Evolutionary conservation across 768 basidiomycete genomes (phyloP).

Genomic region (Pulveroboletus sp.): DNA sequence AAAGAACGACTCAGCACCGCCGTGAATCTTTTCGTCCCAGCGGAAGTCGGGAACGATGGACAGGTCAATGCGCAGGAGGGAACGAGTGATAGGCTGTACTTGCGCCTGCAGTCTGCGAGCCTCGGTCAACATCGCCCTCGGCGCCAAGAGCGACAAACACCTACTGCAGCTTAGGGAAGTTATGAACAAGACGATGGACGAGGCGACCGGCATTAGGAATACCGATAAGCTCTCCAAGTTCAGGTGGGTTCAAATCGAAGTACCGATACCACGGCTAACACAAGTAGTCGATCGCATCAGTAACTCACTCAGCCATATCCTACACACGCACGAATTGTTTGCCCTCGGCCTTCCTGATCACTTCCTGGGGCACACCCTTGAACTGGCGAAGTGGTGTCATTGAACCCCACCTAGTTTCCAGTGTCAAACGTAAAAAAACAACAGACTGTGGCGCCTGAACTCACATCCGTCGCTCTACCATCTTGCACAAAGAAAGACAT

Average conservation of each 20-base stretch:
- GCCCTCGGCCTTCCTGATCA: constrained; percentile 86
- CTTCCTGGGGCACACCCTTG: constrained; percentile 81
- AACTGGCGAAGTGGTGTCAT: constrained; percentile 98
- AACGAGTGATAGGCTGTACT: constrained; percentile 94
- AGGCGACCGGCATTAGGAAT: constrained; percentile 89
- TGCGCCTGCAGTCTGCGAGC: constrained; percentile 76
- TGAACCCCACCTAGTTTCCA: constrained; percentile 75
- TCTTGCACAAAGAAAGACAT: constrained; percentile 91
- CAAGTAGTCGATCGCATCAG: not conserved
- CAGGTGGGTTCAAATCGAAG: constrained; percentile 86
- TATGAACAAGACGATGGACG: constrained; percentile 90
- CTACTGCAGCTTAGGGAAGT: constrained; percentile 90
- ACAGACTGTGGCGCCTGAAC: constrained; percentile 17
- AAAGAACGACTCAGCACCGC: constrained; percentile 82
- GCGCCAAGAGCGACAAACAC: constrained; percentile 20
- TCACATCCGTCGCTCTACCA: constrained; percentile 84
- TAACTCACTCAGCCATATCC: not conserved
- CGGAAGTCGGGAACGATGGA: constrained; percentile 97
- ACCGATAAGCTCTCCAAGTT: constrained; percentile 93
- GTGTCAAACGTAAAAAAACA: not conserved
- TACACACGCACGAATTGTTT: constrained; percentile 83
- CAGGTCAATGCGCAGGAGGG: constrained; percentile 86
- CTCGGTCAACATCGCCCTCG: not conserved
- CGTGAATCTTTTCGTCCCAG: constrained; percentile 95
- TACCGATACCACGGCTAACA: constrained; percentile 91